Percentiles rank a stretch among this genome's conserved stretches.
phyloP scores from a whole-genome alignment of 1,139 yeast species.

The Hyphopichia khmerensis region DNA sequence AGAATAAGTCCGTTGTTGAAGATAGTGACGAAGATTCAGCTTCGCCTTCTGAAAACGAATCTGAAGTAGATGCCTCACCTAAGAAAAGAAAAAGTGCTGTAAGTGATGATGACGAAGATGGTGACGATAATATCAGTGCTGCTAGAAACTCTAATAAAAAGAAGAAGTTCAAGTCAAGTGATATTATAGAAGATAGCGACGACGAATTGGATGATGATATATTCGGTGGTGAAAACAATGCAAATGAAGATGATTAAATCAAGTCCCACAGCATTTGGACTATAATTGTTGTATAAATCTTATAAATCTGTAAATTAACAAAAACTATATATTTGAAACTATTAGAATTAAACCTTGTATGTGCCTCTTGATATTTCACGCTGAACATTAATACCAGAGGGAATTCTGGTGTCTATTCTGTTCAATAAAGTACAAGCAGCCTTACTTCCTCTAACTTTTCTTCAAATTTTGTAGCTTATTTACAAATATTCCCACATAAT shows the following conservation, averaged over 20 bases:
- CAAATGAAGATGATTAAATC: not conserved
- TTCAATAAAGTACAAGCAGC: no score
- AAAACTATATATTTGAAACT: no score
- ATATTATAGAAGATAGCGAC: constrained; percentile 54
- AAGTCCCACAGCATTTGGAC: not conserved
- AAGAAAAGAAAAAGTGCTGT: constrained; percentile 14
- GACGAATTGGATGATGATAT: constrained; percentile 39
- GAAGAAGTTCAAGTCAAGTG: constrained; percentile 42
- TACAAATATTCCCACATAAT: no score
- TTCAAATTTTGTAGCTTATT: no score
- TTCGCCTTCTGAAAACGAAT: constrained; percentile 9
- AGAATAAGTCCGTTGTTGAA: constrained; percentile 21
- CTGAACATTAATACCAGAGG: no score
- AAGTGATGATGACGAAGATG: constrained; percentile 20
- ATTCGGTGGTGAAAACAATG: constrained; percentile 12
- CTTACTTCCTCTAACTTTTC: no score
- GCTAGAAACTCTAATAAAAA: constrained; percentile 9
- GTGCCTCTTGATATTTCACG: no score
- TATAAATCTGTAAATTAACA: no score
- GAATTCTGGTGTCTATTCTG: no score
- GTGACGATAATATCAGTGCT: constrained; percentile 14
- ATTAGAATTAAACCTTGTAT: no score
- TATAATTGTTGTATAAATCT: no score
- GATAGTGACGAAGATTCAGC: constrained; percentile 30
- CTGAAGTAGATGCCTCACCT: constrained; percentile 13